Base-by-base conservation (phyloP, 495 filamentous ascomycete genomes). In the Trichoderma orchidacearum region DNA sequence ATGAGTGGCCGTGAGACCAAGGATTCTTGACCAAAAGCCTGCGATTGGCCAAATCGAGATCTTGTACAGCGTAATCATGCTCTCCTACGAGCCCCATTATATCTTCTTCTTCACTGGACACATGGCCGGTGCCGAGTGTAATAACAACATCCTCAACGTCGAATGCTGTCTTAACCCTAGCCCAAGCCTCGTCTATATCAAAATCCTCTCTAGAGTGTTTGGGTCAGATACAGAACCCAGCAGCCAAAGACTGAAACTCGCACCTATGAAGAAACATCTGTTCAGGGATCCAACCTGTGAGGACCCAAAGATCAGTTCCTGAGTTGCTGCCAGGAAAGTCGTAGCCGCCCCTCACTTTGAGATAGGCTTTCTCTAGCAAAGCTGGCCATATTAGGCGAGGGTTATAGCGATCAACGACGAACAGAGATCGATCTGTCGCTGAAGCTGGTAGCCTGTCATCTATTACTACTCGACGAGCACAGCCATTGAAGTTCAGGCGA, bases 241-340 rank as follows among this genome's bases (percentile, higher is more conserved):
- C 13, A 17, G 13, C 5, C 17, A 30, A 15, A 18, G 28, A 28
- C 21, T 13, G 11, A 34, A 15, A 3, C 15, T 31, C 63, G 53
- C 62, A 81, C 79, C 75, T 82, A 57, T 95, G 90, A 3, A 97
- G 72, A 62, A 94, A 95, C 3, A 97, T 70, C 63, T 99, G 93
- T 68, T 99, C 91, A 0, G 93, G 93, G 56, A 99, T 89, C 93
- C 93, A 99, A 29, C 92, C 91, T 1, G 86, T 94, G 51, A 99
- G 68, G 12, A 91, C 83, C 74, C 88, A 88, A 2, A 99, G 70
- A 66, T 99, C 93, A 5, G 91, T 96, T 2, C 87, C 90, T 3
- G 91, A 96, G 65, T 99, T 96, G 62, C 92, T 96, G n/a, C 93
- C 93, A 2, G 93, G 93, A 61, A 99, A 97, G 60, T 97, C 89